These are phyloP conservation scores for Lachancea mirantina DNA, from an alignment of 805 yeast genomes.

Conservation along the genomic window DNA sequence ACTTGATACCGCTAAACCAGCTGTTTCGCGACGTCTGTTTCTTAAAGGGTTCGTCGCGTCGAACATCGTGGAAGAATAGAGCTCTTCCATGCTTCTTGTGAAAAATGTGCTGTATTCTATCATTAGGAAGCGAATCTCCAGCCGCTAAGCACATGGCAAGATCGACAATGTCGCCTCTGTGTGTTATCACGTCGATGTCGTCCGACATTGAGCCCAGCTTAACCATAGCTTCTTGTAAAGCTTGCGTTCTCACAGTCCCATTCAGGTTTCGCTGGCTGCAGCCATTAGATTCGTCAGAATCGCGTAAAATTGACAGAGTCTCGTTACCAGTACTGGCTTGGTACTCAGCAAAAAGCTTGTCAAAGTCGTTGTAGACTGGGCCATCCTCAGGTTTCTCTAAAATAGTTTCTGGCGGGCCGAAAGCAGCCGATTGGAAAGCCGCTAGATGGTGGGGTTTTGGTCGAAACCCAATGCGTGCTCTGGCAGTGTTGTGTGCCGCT, in stretches of 20 bases:
- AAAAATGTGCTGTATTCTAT: slow-evolving; percentile 5
- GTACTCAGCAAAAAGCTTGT: slow-evolving; percentile 1
- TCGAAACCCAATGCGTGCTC: no score
- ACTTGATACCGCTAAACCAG: slow-evolving; percentile 8
- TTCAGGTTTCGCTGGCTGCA: not conserved
- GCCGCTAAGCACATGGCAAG: slow-evolving; percentile 5
- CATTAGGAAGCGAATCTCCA: not conserved
- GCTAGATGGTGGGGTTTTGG: no score
- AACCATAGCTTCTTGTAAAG: slow-evolving; percentile 1
- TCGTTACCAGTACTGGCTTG: not conserved
- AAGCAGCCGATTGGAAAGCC: no score
- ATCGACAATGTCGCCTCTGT: slow-evolving; percentile 7
- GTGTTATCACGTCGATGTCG: slow-evolving; percentile 2
- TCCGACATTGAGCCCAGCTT: not conserved
- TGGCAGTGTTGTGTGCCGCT: no score
- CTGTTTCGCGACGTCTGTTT: slow-evolving; percentile 1
- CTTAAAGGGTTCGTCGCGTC: slow-evolving; percentile 3
- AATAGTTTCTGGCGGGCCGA: no score
- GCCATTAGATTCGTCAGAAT: slow-evolving; percentile 1
- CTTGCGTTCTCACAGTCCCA: not conserved
- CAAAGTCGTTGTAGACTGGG: slow-evolving; percentile 4
- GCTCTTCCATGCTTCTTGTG: slow-evolving; percentile 2
- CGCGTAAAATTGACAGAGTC: slow-evolving; percentile 1
- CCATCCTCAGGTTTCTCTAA: not conserved
- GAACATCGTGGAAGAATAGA: slow-evolving; percentile 5